Conservation (phyloP, 73 alveolate species). For the Tetrahymena malaccensis region DNA sequence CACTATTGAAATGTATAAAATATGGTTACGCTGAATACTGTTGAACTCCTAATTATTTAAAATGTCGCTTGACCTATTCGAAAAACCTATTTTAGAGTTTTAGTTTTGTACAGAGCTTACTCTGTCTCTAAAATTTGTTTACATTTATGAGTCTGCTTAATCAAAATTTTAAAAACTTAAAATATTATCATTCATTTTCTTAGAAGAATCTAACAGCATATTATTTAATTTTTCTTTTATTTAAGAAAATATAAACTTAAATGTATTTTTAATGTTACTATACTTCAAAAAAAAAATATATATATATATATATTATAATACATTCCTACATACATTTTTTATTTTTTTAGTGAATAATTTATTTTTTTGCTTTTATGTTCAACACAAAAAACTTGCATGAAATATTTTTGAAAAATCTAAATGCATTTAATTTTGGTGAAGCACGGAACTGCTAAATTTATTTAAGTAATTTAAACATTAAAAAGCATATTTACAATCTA, state of each 20-base stretch:
- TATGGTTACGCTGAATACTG: not conserved
- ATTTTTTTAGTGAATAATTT: no score
- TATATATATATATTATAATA: not conserved
- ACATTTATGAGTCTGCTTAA: not conserved
- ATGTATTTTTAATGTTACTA: no score
- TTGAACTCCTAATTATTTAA: not conserved
- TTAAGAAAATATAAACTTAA: not conserved
- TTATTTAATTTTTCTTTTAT: not conserved
- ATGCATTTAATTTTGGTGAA: not conserved
- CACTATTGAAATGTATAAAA: not conserved
- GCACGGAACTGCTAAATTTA: not conserved
- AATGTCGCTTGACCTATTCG: not conserved
- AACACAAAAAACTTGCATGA: not conserved
- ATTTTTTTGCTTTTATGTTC: not conserved
- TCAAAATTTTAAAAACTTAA: not conserved
- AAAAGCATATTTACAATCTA: not conserved
- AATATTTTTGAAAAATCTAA: not conserved
- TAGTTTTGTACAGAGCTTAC: not conserved
- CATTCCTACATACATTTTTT: not conserved
- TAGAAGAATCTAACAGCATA: not conserved
- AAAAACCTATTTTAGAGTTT: not conserved
- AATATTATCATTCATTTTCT: not conserved
- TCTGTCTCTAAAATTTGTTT: not conserved
- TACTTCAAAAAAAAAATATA: no score
- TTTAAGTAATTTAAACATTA: no score